Base-by-base conservation (phyloP, 2,329 filamentous ascomycete genomes). In the Botryotinia globosa region DNA sequence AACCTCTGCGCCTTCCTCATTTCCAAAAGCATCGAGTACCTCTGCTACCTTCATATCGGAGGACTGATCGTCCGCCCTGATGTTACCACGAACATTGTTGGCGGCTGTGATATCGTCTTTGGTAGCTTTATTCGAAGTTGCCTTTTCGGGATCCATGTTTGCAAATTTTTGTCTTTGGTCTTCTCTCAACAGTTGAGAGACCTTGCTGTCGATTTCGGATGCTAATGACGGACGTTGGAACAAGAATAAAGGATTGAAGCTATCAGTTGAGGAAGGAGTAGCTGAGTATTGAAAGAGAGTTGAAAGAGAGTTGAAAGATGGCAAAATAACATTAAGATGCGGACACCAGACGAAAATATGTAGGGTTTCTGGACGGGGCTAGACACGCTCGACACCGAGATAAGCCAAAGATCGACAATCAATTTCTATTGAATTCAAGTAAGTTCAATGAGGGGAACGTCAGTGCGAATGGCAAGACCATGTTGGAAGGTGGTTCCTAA, bases 1-100 rank as follows among this genome's bases (percentile, higher is more conserved):
- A 54, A 75, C 71, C 61, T 75, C 74, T 54, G 73, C 70, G n/a
- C 74, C 74, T 51, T 75, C 74, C 45, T 75, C 74, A 56, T 75
- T 75, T 44, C 74, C 74, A 66, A 69, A 75, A 9, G 73, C 72
- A 63, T 75, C 74, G 8, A 75, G 59, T 3, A 74, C 70, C 32
- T 74, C 69, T 37, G 69, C 73, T 22, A 73, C 74, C 54, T 75
- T 75, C 64, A 75, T 65, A 16, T 75, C 74, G 6, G 74, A 39
- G 22, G 73, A 71, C 61, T 75, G 70, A 63, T 71, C 70, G 22
- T 74, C 71, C 37, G 34, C 20, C 34, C 45, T 56, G 42, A 44
- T 56, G 22, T 72, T 51, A 34, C 69, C 61, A 7, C 51, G 64
- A n/a, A 37, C 44, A 63, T 62, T 64, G n/a, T 56, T 65, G 37